Base-by-base conservation (phyloP, 2,329 filamentous ascomycete genomes). In the Ceratocystis cubensis region DNA sequence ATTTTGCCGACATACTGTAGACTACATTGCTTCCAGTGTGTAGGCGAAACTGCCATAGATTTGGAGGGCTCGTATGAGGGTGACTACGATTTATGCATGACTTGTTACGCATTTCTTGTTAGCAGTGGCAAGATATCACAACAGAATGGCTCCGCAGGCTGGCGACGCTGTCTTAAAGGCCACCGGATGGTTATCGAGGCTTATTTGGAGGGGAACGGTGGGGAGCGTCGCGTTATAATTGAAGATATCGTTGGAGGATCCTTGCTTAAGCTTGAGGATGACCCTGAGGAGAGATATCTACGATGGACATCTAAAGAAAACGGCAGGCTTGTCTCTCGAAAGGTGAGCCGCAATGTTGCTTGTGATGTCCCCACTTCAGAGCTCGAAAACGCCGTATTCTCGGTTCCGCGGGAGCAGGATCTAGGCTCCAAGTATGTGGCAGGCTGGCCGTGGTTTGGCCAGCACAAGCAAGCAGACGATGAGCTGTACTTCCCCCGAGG, bases 151-250 rank as follows among this genome's bases (percentile, higher is more conserved):
- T 80, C 85, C 3, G 81, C 80, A 10, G 92, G 92, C 2, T 96
- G 93, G 93, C 82, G 91, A 10, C 82, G 91, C 62, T 97, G 93
- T 73, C 80, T 86, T 0, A 80, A 82, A 53, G 88, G 88, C 4
- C 93, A 97, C 73, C 84, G 92, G 41, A 96, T 96, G 91, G 84
- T 87, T 0, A 78, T 95, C 10, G 79, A 95, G 10, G 87, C 85
- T 0, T 96, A 93, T 72, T 81, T 87, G 68, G 86, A 90, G 65
- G 80, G 81, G 41, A 81, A 83, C 20, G 82, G 84, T 28, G 88
- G 88, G 0, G 85, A 88, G 71, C 80, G 83, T 69, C 83, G 91
- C 37, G 79, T 86, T 22, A 80, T 93, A 1, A 79, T 88, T 5
- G 79, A 82, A 37, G 89, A 93, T 61, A 75, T 91, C 0, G 89